Conservation (phyloP, 768 basidiomycete genomes). For the Asterophora parasitica region DNA sequence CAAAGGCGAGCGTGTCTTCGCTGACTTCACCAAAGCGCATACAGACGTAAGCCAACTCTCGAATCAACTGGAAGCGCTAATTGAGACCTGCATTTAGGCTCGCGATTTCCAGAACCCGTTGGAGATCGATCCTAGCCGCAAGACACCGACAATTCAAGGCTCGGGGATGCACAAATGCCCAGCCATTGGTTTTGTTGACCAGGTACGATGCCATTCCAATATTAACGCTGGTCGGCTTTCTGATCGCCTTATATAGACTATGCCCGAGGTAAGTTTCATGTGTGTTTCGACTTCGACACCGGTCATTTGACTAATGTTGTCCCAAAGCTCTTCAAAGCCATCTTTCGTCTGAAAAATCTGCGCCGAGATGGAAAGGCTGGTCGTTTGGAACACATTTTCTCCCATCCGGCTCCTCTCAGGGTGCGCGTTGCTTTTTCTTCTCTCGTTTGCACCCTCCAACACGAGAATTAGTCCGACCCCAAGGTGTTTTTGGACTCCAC, state of each 20-base stretch:
- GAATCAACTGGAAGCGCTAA: neutral
- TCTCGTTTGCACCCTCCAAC: neutral
- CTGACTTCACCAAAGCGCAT: conserved; percentile 11
- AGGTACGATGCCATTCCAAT: conserved; percentile 9
- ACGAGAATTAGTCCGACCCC: conserved; percentile 10
- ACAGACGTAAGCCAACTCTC: conserved; percentile 11
- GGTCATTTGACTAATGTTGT: too few species aligned
- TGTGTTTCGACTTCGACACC: neutral
- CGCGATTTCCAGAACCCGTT: conserved; percentile 10
- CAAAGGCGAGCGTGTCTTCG: conserved; percentile 17
- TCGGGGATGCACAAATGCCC: conserved; percentile 24
- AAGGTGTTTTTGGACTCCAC: conserved; percentile 9
- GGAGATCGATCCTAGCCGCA: conserved; percentile 11
- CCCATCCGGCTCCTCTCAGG: conserved; percentile 7
- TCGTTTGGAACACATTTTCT: conserved; percentile 7
- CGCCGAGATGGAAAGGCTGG: conserved; percentile 11
- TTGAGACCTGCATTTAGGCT: conserved; percentile 2
- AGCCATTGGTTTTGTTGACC: conserved; percentile 18
- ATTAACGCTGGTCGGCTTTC: neutral
- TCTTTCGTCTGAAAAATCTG: conserved; percentile 14
- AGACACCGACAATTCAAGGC: conserved; percentile 16
- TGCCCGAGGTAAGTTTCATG: conserved; percentile 22
- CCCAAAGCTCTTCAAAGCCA: conserved; percentile 15
- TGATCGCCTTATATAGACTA: conserved; percentile 13
- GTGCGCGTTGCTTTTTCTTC: neutral